Evolutionary conservation across 177 flowering plant genomes (phyloP).

Genomic region (Vitis hybrid): DNA sequence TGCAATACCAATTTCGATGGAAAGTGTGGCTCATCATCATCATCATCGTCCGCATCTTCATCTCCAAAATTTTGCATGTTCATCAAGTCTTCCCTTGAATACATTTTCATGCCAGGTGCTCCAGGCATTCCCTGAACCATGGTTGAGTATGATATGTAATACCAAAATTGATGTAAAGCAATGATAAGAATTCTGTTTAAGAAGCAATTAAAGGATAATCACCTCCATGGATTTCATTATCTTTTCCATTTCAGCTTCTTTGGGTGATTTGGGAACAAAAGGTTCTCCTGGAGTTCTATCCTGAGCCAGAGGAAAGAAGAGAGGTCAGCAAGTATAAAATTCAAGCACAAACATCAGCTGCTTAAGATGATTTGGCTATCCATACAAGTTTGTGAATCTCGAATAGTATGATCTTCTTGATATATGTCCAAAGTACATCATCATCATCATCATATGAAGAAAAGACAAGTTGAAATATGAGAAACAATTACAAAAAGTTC

Average conservation of each 20-base stretch:
- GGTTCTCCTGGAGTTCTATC: constrained; percentile 81
- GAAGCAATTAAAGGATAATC: constrained; percentile 10
- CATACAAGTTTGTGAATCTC: no score
- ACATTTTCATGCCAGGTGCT: constrained; percentile 94
- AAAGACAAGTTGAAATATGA: no score
- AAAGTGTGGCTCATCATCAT: constrained; percentile 46
- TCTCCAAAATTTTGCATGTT: constrained; percentile 58
- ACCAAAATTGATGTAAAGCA: neutral
- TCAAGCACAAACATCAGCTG: neutral
- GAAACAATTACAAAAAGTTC: no score
- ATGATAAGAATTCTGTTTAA: no score
- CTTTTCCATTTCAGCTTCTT: constrained; percentile 94
- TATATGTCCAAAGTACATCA: no score
- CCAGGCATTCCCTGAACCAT: constrained; percentile 87
- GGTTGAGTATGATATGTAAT: neutral
- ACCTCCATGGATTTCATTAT: constrained; percentile 89
- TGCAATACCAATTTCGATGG: constrained; percentile 66
- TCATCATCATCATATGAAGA: no score
- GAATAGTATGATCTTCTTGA: no score
- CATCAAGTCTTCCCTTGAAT: constrained; percentile 84
- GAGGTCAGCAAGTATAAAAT: neutral
- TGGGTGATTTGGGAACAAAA: constrained; percentile 72
- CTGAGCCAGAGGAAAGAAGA: constrained; percentile 34
- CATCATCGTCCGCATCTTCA: constrained; percentile 66
- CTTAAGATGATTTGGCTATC: no score